Evolutionary conservation across 2,329 filamentous ascomycete species (phyloP).

Genomic region (Trichophyton equinum): DNA sequence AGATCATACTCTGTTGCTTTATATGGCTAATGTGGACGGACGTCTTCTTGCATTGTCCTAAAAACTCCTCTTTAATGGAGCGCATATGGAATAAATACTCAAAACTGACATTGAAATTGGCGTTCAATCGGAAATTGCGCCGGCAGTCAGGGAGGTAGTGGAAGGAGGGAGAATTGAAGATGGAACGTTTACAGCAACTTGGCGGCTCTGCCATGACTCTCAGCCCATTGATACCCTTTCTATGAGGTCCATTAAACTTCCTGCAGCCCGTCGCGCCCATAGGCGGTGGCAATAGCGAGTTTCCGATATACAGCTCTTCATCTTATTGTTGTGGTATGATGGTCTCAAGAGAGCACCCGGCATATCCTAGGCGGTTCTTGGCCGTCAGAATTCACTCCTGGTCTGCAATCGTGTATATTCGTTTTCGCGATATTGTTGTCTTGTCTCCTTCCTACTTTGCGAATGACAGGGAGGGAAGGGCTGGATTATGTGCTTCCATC

Average conservation of each 20-base stretch:
- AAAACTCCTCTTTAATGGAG: not conserved
- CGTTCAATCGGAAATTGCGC: not conserved
- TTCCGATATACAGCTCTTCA: not conserved
- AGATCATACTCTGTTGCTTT: not conserved
- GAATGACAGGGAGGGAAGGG: not conserved
- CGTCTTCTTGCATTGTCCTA: not conserved
- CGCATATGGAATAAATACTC: not conserved
- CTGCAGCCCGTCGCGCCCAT: not conserved
- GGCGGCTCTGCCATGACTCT: not conserved
- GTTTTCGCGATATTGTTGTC: not conserved
- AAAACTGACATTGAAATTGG: not conserved
- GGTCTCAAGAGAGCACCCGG: not conserved
- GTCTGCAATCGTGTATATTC: no score
- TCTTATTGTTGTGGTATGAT: not conserved
- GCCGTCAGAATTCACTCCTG: not conserved
- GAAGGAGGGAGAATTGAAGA: not conserved
- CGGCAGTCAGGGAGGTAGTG: not conserved
- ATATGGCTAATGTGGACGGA: not conserved
- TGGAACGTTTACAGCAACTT: not conserved
- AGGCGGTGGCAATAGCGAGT: not conserved
- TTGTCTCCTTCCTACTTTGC: not conserved
- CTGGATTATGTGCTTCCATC: not conserved
- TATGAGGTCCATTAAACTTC: not conserved
- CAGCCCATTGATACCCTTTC: constrained; percentile 1
- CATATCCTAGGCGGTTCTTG: not conserved